These are phyloP conservation scores for Pelagophyceae sp. DNA, from an alignment of 352 stramenopile genomes.

Conservation along the genomic window DNA sequence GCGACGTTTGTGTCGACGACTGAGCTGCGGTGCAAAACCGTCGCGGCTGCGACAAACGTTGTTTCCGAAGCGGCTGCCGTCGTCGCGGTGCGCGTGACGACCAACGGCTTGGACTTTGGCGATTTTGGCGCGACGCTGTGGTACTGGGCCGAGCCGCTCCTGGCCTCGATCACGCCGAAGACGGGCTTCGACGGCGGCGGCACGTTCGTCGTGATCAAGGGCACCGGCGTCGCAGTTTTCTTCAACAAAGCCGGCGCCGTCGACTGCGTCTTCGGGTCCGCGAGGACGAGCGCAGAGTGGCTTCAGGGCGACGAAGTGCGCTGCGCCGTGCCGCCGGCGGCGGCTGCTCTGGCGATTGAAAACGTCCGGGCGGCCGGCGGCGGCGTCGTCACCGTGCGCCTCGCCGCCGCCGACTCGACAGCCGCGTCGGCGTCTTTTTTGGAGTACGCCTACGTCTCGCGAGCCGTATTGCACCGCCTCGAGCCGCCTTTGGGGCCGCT, in stretches of 20 bases:
- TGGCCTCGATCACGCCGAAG: neutral
- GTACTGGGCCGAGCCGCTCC: slow-evolving; percentile 9
- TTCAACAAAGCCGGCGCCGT: neutral
- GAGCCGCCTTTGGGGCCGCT: neutral
- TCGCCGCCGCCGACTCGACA: neutral
- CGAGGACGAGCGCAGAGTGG: neutral
- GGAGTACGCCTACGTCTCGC: neutral
- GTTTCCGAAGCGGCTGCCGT: neutral
- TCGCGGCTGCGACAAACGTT: slow-evolving; percentile 23
- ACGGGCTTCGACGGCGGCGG: slow-evolving; percentile 23
- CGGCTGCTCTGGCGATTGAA: neutral
- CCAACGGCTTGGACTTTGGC: slow-evolving; percentile 27
- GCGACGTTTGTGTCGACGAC: slow-evolving; percentile 19
- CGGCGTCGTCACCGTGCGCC: neutral
- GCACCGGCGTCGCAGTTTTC: neutral
- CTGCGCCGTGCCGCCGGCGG: neutral
- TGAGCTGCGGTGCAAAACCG: slow-evolving; percentile 25
- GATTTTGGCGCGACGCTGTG: neutral
- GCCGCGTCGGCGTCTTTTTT: neutral
- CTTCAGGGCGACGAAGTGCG: neutral
- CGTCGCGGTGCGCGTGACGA: slow-evolving; percentile 16
- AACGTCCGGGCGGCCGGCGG: neutral
- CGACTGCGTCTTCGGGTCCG: slow-evolving; percentile 8
- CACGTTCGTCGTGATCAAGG: slow-evolving; percentile 1
- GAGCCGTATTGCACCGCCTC: neutral